Conservation (phyloP, 257 asterid species). For the Solanum chiquidenum region DNA sequence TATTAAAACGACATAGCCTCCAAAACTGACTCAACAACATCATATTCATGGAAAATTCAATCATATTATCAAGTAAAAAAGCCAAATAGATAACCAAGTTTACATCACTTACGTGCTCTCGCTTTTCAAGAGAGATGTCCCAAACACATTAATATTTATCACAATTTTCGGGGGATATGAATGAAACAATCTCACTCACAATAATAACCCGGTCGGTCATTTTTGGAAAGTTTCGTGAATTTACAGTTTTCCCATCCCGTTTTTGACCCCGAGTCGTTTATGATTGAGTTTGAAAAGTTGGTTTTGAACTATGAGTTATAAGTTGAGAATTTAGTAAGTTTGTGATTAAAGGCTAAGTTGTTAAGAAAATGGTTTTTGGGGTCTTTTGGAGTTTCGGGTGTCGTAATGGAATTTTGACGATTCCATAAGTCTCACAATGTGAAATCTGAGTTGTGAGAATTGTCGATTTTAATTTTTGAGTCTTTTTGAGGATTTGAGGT, state of each 20-base stretch:
- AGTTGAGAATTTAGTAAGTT: not conserved
- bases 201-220: too few relatives aligned
- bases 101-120: not conserved
- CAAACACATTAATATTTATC: not conserved
- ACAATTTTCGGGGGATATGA: not conserved
- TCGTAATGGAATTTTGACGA: too few relatives aligned
- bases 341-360: not conserved
- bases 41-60: not conserved
- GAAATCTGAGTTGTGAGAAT: not conserved
- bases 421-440: not conserved
- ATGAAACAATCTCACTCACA: not conserved
- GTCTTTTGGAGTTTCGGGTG: not conserved
- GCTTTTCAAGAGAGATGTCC: not conserved
- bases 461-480: too few relatives aligned
- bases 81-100: not conserved
- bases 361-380: not conserved
- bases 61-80: not conserved
- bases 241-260: not conserved
- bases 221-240: not conserved
- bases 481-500: not conserved
- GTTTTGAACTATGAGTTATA: not conserved
- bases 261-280: not conserved
- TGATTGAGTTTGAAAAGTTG: not conserved
- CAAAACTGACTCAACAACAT: not conserved
- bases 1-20: not conserved